Conservation (phyloP, 2,329 filamentous ascomycete species). For the Iodosphaeria phyllophila region DNA sequence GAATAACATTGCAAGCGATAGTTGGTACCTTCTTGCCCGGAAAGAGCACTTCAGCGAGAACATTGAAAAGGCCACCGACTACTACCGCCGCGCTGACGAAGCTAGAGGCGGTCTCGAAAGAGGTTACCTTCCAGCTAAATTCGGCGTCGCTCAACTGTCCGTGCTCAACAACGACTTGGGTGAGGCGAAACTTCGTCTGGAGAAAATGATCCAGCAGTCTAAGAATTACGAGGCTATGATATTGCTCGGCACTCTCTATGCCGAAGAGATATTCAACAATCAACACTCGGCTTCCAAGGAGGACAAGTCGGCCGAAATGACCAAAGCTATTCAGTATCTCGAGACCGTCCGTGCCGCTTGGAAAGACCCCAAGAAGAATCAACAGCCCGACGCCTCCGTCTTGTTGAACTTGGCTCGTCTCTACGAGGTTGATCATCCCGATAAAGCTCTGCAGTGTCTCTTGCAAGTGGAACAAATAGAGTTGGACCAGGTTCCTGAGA, state of each 20-base stretch:
- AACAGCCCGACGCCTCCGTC: constrained; percentile 67
- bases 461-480: constrained; percentile 86
- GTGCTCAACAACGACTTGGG: constrained; percentile 71
- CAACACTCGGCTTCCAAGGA: constrained; percentile 59
- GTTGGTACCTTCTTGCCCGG: constrained; percentile 84
- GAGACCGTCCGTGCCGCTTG: constrained; percentile 73
- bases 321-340: constrained; percentile 70
- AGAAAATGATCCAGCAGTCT: constrained; percentile 81
- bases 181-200: constrained; percentile 80
- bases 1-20: constrained; percentile 90
- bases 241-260: constrained; percentile 76
- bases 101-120: constrained; percentile 80
- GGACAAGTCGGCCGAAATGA: constrained; percentile 69
- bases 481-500: constrained; percentile 54
- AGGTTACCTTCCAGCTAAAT: constrained; percentile 85
- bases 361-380: constrained; percentile 81
- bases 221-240: constrained; percentile 81
- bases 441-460: constrained; percentile 82
- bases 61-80: constrained; percentile 57
- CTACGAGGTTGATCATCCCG: constrained; percentile 70
- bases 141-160: constrained; percentile 78
- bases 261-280: constrained; percentile 77
- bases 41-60: constrained; percentile 79
- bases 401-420: constrained; percentile 80
- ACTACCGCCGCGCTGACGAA: constrained; percentile 78